Base-by-base conservation (phyloP, 2,329 filamentous ascomycete genomes). In the Sporothrix humicola region DNA sequence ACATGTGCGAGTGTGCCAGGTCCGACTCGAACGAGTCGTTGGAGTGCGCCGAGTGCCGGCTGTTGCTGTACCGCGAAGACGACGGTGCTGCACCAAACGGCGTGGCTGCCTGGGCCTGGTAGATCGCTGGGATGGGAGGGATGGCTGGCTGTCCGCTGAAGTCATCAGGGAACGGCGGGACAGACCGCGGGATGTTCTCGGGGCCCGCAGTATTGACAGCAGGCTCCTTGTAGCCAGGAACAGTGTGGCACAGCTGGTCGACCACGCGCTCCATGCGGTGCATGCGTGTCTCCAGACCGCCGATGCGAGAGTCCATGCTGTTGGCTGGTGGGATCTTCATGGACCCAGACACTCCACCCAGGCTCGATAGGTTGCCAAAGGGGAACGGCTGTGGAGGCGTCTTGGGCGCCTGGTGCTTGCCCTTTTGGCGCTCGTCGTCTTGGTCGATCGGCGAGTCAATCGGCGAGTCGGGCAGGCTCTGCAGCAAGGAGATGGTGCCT, bases 301-400 rank as follows among this genome's bases (percentile, higher is more conserved):
- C 81, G 20, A 91, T 83, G 13, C 88, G 84, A 10, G 84, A 84
- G 77, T 90, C 88, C 10, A 90, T 78, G 76, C 83, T 86, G 12
- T 84, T 85, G 17, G 85, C 86, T 76, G 88, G 83, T 1, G 87
- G 89, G 74, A 89, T 89, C 77, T 87, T 89, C 86, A 88, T 87
- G 23, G 81, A 79, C 2, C 56, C 56, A 1, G 15, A 26, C 2
- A 66, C 23, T 2, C 56, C 71, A 20, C 69, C 71, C 10, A 74
- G 37, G 12, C 31, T 31, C 7, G 59, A 54, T n/a, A 66, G 48
- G 50, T 85, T 82, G 4, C 84, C 85, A 77, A 90, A 90, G 73
- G 85, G 83, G 76, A 90, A 90, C 0, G 88, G 86, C 72, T 88
- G 84, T 2, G 84, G 83, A 8, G 58, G 68, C 17, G 50, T 17